Evolutionary conservation across 2,329 filamentous ascomycete genomes (phyloP), one percentile per base, ranked within the genome.

Genomic region (Colletotrichum tabaci): DNA sequence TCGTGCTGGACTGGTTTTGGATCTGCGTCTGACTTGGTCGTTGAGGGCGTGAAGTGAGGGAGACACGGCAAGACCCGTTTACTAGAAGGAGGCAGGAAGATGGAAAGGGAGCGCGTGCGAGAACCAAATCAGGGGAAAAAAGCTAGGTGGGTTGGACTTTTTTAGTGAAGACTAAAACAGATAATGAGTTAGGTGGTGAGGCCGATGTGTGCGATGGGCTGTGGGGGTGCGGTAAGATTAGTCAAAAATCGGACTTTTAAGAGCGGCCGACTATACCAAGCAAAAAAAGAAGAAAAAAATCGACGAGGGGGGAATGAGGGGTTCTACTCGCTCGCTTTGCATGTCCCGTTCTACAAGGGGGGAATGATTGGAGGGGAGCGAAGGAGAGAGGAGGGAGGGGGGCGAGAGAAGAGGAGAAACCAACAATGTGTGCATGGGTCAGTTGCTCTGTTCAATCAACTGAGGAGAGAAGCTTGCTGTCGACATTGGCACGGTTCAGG

Each of bases 191-290:
- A 60, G 8, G 30, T 35, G 30, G 58, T 58, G 68, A 64, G 60
- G 52, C 67, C 35, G 56, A 67, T 71, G 63, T 71, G 67, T 61
- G 67, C 57, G 46, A 67, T 60, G 66, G 61, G 58, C 46, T 63
- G 69, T 72, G 69, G 69, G 68, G 69, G 58, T 71, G 69, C 58
- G 38, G 38, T 69, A 63, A 72, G 58, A 69, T 62, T 71, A 63
- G 53, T 56, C 40, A 60, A 58, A 63, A 44, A 61, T 40, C 58
- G 46, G 30, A 40, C 46, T 62, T 35, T 52, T 53, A 50, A 60
- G 52, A 23, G 60, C 58, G 52, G 60, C 60, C 58, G 69, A 47
- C 52, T 53, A 60, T 8, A 12, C 9, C 12, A 38, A 38, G 35
- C 8, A 3, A 38, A 38, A 38, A 38, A 38, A 40, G 13, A 44